Base-by-base conservation (phyloP, 2,329 filamentous ascomycete genomes). In the Bipolaris gigantea region DNA sequence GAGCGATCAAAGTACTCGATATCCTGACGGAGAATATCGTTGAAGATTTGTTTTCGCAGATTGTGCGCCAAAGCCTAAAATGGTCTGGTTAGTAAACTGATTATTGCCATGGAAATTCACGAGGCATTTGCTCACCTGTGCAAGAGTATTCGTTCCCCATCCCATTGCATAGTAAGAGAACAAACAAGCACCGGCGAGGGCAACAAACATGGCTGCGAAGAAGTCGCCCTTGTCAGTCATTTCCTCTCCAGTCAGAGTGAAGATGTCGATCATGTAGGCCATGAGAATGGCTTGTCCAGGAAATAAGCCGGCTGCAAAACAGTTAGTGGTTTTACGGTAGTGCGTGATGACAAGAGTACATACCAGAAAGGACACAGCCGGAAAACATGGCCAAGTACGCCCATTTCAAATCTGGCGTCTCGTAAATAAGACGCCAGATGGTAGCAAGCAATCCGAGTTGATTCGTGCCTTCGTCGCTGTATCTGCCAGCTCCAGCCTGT, bases 1-100 rank as follows among this genome's bases (percentile, higher is more conserved):
- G 95, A 90, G 35, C 80, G 82, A 72, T 97, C 92, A 63, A 96
- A 97, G 73, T 91, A 97, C 25, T 85, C 80, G 39, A 97, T 91
- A 57, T 97, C 92, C 73, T 97, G 92, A 57, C 92, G 88, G 43
- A 97, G 83, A 8, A 59, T 45, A 8, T 50, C 45, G 13, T 53
- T 47, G 34, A 59, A 50, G 19, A 59, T 61, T n/a, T 57, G 47
- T 16, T 48, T 46, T 16, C 57, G 47, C 7, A 51, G 32, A 4
- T 48, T 44, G 25, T 59, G 57, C 10, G 53, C 39, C 15, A 59
- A 27, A 23, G 50, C 30, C 43, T 40, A 21, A 1, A 16, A 4
- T 1, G 1, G n/a, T 25, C 10, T 16, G 6, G 15, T 40, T 3
- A 40, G 38, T n/a, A 40, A 10, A 16, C 4, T 25, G 15, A 25